Conservation (phyloP, 495 filamentous ascomycete genomes). For the Stereocaulon alpinum region DNA sequence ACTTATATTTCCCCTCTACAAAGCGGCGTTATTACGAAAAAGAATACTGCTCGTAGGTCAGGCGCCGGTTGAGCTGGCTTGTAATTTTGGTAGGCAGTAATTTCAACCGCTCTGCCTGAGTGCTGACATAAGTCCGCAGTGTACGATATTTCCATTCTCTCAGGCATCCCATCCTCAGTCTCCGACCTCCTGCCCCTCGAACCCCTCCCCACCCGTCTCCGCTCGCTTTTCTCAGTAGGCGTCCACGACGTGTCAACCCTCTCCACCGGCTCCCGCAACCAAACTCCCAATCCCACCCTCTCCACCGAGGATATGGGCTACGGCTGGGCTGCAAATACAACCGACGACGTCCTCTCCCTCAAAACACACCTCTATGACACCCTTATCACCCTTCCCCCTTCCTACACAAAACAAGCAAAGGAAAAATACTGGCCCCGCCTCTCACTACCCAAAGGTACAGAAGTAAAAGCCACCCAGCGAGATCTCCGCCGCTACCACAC, state of each 20-base stretch:
- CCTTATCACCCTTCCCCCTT: slow-evolving; percentile 66
- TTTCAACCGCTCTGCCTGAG: slow-evolving; percentile 15
- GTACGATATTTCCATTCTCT: slow-evolving; percentile 85
- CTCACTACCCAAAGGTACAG: slow-evolving; percentile 46
- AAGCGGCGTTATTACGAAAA: slow-evolving; percentile 80
- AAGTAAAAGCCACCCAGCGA: slow-evolving; percentile 80
- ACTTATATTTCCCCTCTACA: slow-evolving; percentile 78
- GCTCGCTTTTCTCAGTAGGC: slow-evolving; percentile 80
- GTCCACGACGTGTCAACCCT: slow-evolving; percentile 74
- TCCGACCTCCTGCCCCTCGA: slow-evolving; percentile 51
- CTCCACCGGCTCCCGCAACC: slow-evolving; percentile 42
- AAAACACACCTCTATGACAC: slow-evolving; percentile 83
- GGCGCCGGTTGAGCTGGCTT: slow-evolving; percentile 73
- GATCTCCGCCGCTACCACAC: slow-evolving; percentile 71
- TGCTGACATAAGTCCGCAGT: slow-evolving; percentile 39
- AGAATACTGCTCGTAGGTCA: slow-evolving; percentile 75
- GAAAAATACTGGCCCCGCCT: slow-evolving; percentile 65
- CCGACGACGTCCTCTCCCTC: slow-evolving; percentile 77
- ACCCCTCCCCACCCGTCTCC: slow-evolving; percentile 48
- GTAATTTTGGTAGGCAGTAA: slow-evolving; percentile 66
- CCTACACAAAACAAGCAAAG: slow-evolving; percentile 44
- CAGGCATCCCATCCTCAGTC: slow-evolving; percentile 60
- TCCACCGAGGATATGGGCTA: slow-evolving; percentile 40
- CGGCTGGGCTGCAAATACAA: slow-evolving; percentile 90
- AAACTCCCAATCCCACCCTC: slow-evolving; percentile 5